These are phyloP conservation scores for Acarospora socialis DNA, from an alignment of 2,329 filamentous ascomycete genomes.

Conservation along the genomic window DNA sequence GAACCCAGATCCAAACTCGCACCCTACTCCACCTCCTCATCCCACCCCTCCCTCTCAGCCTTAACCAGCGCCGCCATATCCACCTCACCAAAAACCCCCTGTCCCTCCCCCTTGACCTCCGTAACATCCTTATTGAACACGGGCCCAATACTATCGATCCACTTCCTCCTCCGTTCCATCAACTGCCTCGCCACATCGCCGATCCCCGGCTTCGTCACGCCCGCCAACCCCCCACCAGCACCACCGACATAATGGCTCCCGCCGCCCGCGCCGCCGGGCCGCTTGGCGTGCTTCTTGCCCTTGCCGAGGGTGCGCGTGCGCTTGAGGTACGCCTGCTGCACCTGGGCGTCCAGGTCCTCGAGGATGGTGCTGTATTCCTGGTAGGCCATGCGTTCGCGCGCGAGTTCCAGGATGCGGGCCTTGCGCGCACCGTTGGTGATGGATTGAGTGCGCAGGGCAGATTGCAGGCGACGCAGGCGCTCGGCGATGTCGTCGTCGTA, in stretches of 20 bases:
- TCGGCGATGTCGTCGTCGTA: conserved; percentile 91
- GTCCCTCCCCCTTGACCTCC: conserved; percentile 51
- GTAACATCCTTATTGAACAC: conserved; percentile 77
- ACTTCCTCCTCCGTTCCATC: conserved; percentile 80
- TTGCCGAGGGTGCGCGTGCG: conserved; percentile 89
- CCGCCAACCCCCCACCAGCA: conserved; percentile 38
- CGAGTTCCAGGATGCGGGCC: conserved; percentile 68
- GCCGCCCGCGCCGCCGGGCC: conserved; percentile 59
- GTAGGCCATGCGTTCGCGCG: conserved; percentile 84
- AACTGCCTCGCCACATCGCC: conserved; percentile 81
- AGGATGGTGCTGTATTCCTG: conserved; percentile 96
- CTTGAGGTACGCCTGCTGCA: conserved; percentile 90
- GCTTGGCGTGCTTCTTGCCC: conserved; percentile 72
- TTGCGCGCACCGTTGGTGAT: conserved; percentile 86
- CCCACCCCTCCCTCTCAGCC: conserved; percentile 66
- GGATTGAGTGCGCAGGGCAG: conserved; percentile 66
- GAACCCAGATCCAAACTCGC: too few relatives aligned
- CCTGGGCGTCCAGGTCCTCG: conserved; percentile 88
- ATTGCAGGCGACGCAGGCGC: conserved; percentile 71
- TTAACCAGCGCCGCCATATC: conserved; percentile 62
- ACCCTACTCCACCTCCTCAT: conserved; percentile 63
- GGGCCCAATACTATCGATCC: conserved; percentile 80
- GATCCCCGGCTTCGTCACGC: conserved; percentile 61
- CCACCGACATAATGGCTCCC: conserved; percentile 42
- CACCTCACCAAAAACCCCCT: conserved; percentile 61